These are phyloP conservation scores for Remersonia thermophila DNA, from an alignment of 2,329 filamentous ascomycete genomes.

Conservation along the genomic window DNA sequence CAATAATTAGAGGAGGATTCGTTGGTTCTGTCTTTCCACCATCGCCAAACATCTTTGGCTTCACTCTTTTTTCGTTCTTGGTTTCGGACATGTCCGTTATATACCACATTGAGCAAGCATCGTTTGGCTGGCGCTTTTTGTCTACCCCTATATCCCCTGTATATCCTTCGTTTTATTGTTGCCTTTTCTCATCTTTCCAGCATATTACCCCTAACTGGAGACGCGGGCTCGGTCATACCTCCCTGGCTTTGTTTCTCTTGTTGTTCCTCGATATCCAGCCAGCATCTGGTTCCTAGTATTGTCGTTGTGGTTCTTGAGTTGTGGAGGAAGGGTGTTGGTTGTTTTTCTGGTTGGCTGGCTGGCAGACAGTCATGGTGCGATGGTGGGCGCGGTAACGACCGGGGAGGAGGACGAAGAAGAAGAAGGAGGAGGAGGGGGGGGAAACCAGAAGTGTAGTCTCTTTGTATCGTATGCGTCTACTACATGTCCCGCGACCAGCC, in stretches of 20 bases:
- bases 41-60: too few species aligned
- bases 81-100: not conserved
- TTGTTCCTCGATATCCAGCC: not conserved
- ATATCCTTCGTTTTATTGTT: conserved; percentile 3
- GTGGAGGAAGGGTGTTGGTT: too few species aligned
- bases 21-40: conserved; percentile 1
- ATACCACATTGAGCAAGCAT: not conserved
- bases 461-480: too few species aligned
- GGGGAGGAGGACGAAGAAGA: not conserved
- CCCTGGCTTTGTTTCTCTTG: conserved; percentile 3
- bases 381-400: not conserved
- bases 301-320: too few species aligned
- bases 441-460: too few species aligned
- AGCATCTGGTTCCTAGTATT: not conserved
- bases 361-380: too few species aligned
- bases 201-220: conserved; percentile 6
- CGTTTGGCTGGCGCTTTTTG: not conserved
- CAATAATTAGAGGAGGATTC: conserved; percentile 21
- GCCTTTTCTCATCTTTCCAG: conserved; percentile 1
- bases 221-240: conserved; percentile 10
- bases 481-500: too few species aligned
- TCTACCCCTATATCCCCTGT: conserved; percentile 6
- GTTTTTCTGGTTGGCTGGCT: too few species aligned
- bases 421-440: too few species aligned
- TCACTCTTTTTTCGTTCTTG: not conserved